Evolutionary conservation across 73 alveolate species (phyloP), one percentile per base, ranked within the genome.

Genomic region (Paramecium pentaurelia): DNA sequence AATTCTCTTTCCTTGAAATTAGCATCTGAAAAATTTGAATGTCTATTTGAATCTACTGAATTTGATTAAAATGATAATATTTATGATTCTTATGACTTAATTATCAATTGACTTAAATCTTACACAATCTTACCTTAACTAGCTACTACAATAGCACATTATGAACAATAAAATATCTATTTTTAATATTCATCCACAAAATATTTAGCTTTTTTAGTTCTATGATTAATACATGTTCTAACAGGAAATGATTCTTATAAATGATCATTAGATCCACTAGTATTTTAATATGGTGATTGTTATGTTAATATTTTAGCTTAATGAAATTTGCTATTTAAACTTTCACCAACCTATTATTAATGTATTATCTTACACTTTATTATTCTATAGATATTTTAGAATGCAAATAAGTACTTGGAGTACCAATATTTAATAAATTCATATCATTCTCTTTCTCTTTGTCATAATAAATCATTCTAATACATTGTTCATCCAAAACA

Each of bases 201-300:
- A 12, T 80, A 80, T 80, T 80, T 80, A 27, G 91, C 91, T 22
- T 80, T 80, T 28, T 80, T 80, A 2, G 91, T 80, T 47, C 58
- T 80, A 44, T 80, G 91, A 47, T 42, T 80, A 5, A 47, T 25
- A 14, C 91, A 80, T 3, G 91, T 80, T 10, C 58, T 14, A 44
- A 80, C 73, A 14, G 91, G 91, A 80, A 80, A 80, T 20, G 91
- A 80, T 80, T 80, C 91, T 27, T 80, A 47, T 49, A 80, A 18
- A 12, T n/a, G 49, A 25, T 42, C 84, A 64, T 64, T 54, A 4
- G 70, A 54, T 54, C 70, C 70, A 54, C 70, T 54, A 2, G 70
- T 54, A 54, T 54, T 28, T 64, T 64, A 12, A 64, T 64, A 64
- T 11, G 84, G 84, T 11, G 84, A 64, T 64, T 64, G 12, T 28